phyloP scores from a whole-genome alignment of 2,329 filamentous ascomycete genomes.

The Talaromyces sp. region DNA sequence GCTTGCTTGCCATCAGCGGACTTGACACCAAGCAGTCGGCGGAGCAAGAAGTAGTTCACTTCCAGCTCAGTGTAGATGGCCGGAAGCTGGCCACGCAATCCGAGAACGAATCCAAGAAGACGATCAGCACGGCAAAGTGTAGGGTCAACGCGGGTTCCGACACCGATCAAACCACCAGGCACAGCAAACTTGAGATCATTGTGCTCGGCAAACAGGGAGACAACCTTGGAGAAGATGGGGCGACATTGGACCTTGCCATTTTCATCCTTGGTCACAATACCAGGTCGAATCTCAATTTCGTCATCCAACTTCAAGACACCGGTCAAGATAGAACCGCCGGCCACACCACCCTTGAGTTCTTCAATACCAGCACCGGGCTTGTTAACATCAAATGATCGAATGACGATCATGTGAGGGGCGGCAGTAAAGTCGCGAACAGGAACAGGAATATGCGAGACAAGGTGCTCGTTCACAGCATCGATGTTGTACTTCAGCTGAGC shows the following conservation, averaged over 20 bases:
- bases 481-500: slow-evolving; percentile 99
- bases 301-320: slow-evolving; percentile 96
- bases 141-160: slow-evolving; percentile 93
- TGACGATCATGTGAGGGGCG: slow-evolving; percentile 97
- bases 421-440: slow-evolving; percentile 84
- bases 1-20: slow-evolving; percentile 98
- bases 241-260: slow-evolving; percentile 92
- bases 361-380: slow-evolving; percentile 99
- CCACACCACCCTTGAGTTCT: slow-evolving; percentile 96
- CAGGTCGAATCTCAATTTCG: slow-evolving; percentile 97
- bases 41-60: slow-evolving; percentile 98
- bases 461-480: slow-evolving; percentile 92
- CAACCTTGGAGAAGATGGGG: slow-evolving; percentile 91
- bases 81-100: slow-evolving; percentile 85
- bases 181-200: slow-evolving; percentile 99
- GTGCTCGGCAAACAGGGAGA: slow-evolving; percentile 93
- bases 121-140: slow-evolving; percentile 98
- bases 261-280: slow-evolving; percentile 93
- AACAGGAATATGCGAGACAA: slow-evolving; percentile 91
- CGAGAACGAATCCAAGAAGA: slow-evolving; percentile 95
- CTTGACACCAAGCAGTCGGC: slow-evolving; percentile 90
- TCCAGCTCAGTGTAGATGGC: slow-evolving; percentile 98
- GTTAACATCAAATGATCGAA: slow-evolving; percentile 99
- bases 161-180: slow-evolving; percentile 94
- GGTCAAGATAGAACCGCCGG: slow-evolving; percentile 91